Evolutionary conservation across 2,329 filamentous ascomycete genomes (phyloP).

Genomic region (Cordyceps fumosorosea): DNA sequence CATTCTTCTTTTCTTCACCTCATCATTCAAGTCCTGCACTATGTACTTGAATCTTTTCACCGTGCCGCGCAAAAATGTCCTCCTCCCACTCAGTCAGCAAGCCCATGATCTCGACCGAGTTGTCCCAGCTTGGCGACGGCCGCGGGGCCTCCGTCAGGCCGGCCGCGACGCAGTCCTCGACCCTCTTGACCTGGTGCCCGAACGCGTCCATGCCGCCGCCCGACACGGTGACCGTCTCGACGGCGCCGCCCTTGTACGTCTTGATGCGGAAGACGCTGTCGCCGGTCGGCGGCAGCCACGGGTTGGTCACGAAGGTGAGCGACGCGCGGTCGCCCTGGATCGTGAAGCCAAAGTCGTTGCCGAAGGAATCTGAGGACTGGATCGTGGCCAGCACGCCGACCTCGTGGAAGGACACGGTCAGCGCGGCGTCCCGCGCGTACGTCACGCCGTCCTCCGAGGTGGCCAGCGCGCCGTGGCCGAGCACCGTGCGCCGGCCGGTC

Average conservation of each 20-base stretch:
- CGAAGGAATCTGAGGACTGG: conserved; percentile 22
- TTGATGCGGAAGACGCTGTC: conserved; percentile 20
- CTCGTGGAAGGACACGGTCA: conserved; percentile 19
- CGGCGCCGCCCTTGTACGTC: conserved; percentile 18
- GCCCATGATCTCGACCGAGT: conserved; percentile 23
- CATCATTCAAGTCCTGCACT: background rate
- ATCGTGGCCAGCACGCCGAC: conserved; percentile 20
- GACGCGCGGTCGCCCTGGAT: conserved; percentile 21
- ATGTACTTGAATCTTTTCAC: background rate
- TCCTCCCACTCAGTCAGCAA: conserved; percentile 22
- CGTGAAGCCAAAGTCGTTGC: conserved; percentile 21
- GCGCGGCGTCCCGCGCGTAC: conserved; percentile 19
- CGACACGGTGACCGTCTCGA: conserved; percentile 18
- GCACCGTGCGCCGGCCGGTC: conserved; percentile 15
- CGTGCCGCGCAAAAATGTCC: conserved; percentile 12
- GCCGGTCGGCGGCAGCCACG: conserved; percentile 22
- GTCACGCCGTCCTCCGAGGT: conserved; percentile 15
- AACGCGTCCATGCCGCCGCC: conserved; percentile 20
- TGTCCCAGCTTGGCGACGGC: conserved; percentile 20
- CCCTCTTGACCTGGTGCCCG: conserved; percentile 19
- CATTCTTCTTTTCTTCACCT: background rate
- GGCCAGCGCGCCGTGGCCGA: conserved; percentile 19
- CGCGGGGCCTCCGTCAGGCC: conserved; percentile 18
- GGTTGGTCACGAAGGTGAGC: conserved; percentile 22
- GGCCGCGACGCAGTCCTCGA: conserved; percentile 18